phyloP scores from a whole-genome alignment of 306 rosid species.

The Abrus precatorius region DNA sequence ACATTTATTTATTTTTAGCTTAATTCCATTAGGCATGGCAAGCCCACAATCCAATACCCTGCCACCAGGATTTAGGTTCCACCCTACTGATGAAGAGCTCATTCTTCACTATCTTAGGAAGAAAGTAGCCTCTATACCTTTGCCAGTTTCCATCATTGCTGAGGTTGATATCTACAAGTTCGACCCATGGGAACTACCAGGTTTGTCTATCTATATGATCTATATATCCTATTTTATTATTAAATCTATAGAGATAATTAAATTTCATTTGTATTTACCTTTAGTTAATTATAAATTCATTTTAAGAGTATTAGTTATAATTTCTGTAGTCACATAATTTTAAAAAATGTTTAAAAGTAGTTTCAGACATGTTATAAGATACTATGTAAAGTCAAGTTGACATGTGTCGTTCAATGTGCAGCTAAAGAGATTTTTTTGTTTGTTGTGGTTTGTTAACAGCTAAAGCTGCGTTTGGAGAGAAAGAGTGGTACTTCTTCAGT shows the following conservation, averaged over 20 bases:
- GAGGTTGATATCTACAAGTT: conserved; percentile 33
- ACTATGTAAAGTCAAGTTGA: background rate
- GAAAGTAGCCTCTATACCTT: conserved; percentile 9
- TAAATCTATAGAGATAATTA: background rate
- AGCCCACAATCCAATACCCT: conserved; percentile 19
- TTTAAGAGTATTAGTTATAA: no score
- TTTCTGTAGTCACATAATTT: no score
- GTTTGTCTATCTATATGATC: background rate
- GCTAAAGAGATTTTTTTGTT: background rate
- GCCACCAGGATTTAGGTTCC: conserved; percentile 33
- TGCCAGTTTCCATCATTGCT: conserved; percentile 27
- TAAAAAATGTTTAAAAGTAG: no score
- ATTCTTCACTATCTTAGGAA: conserved; percentile 26
- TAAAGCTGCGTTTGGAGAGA: conserved; percentile 33
- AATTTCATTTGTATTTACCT: no score
- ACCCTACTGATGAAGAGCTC: conserved; percentile 31
- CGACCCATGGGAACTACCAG: conserved; percentile 33
- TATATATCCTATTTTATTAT: background rate
- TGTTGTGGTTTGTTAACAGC: background rate
- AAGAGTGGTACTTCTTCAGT: conserved; percentile 29
- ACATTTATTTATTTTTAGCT: background rate
- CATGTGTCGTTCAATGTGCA: background rate
- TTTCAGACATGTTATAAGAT: background rate
- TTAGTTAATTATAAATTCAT: no score
- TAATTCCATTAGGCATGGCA: background rate